Conservation (phyloP, 2,329 filamentous ascomycete species). For the Fusarium armeniacum region DNA sequence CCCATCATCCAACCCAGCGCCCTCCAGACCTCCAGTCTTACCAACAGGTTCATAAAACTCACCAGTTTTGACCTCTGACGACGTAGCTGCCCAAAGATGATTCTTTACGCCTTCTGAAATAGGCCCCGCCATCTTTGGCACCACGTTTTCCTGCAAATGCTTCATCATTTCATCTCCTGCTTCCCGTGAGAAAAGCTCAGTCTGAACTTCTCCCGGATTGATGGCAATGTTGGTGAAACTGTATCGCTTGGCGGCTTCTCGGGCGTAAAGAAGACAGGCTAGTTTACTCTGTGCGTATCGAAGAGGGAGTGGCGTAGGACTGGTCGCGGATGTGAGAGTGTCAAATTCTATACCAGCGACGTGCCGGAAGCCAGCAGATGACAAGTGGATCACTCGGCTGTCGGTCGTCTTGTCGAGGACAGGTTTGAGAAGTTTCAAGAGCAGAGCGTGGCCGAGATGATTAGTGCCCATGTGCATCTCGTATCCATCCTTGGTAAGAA, state of each 20-base stretch:
- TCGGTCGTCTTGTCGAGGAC: accelerated
- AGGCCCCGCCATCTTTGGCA: accelerated
- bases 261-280: not conserved
- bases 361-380: conserved; percentile 6
- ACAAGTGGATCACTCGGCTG: not conserved
- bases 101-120: not conserved
- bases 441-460: conserved; percentile 6
- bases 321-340: not conserved
- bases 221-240: conserved; percentile 11
- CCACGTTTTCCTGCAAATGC: not conserved
- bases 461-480: conserved; percentile 28
- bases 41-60: conserved; percentile 27
- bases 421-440: not conserved
- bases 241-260: conserved; percentile 1
- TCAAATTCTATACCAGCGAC: conserved; percentile 3
- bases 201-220: conserved; percentile 11
- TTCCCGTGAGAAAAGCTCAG: not conserved
- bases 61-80: not conserved
- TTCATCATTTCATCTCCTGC: conserved; percentile 18
- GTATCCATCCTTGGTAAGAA: conserved; percentile 1
- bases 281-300: conserved; percentile 19
- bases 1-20: not conserved
- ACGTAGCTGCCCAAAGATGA: not conserved
- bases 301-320: not conserved
- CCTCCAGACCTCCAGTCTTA: conserved; percentile 2